Conservation (phyloP, 1,139 yeast species). For the Yamadazyma diddensiae region DNA sequence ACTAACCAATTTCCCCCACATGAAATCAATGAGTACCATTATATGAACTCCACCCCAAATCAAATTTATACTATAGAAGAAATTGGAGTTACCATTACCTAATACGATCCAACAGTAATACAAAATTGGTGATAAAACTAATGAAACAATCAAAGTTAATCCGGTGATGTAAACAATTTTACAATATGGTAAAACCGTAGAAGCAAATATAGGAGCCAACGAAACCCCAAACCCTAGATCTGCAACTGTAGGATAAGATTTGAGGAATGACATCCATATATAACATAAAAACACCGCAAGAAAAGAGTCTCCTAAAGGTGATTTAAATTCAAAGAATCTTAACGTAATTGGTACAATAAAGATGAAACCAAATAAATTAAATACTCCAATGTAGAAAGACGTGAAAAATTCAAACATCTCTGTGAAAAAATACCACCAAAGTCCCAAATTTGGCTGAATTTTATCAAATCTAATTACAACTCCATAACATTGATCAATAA, state of each 20-base stretch:
- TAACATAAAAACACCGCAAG: constrained; percentile 62
- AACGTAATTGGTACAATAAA: constrained; percentile 74
- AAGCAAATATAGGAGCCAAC: constrained; percentile 53
- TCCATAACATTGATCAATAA: constrained; percentile 60
- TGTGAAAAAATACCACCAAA: constrained; percentile 98
- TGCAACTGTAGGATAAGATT: constrained; percentile 85
- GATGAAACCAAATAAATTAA: constrained; percentile 70
- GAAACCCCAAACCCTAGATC: constrained; percentile 73
- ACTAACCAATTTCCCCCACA: constrained; percentile 74
- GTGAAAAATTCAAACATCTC: constrained; percentile 92
- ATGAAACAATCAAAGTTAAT: constrained; percentile 35
- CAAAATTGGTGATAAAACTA: constrained; percentile 75
- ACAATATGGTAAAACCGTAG: constrained; percentile 37
- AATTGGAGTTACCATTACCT: constrained; percentile 94
- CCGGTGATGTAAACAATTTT: constrained; percentile 33
- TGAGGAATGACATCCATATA: constrained; percentile 70
- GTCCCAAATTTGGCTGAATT: constrained; percentile 80
- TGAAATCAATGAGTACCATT: constrained; percentile 66
- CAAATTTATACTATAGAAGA: constrained; percentile 89
- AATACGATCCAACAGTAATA: constrained; percentile 92
- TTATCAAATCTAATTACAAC: constrained; percentile 60
- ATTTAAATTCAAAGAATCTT: constrained; percentile 46
- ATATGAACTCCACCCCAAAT: constrained; percentile 75
- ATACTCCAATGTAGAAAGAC: constrained; percentile 78
- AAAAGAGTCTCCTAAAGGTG: constrained; percentile 46